A percentile compares a stretch with the other conserved stretches of the same genome.
These are phyloP conservation scores for Xylariaceae sp. DNA, from an alignment of 2,329 filamentous ascomycete species.

Conservation along the genomic window DNA sequence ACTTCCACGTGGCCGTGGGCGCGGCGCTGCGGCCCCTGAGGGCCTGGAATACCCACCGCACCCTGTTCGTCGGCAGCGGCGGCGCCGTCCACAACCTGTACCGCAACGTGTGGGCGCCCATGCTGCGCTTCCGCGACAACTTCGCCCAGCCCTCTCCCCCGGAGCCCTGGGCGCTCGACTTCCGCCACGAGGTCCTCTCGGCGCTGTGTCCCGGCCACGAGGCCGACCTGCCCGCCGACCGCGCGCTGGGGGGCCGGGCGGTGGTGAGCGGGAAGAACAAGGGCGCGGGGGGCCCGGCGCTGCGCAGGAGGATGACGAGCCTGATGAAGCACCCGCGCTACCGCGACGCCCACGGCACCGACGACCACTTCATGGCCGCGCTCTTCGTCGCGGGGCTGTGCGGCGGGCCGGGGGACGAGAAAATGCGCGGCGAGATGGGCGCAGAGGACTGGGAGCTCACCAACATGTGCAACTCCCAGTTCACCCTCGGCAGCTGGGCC, in stretches of 20 bases:
- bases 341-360: conserved; percentile 59
- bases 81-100: conserved; percentile 66
- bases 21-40: conserved; percentile 48
- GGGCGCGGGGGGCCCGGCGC: conserved; percentile 37
- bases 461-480: conserved; percentile 58
- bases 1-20: conserved; percentile 46
- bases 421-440: conserved; percentile 32
- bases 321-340: conserved; percentile 62
- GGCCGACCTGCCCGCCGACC: conserved; percentile 4
- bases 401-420: conserved; percentile 40
- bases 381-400: conserved; percentile 54
- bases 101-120: conserved; percentile 57
- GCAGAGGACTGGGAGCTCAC: conserved; percentile 61
- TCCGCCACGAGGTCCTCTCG: conserved; percentile 58
- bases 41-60: conserved; percentile 34
- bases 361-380: conserved; percentile 62
- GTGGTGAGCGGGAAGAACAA: no score
- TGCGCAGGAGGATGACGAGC: conserved; percentile 48
- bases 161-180: conserved; percentile 54
- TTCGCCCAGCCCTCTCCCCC: conserved; percentile 53
- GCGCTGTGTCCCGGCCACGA: conserved; percentile 40
- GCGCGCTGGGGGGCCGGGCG: no score
- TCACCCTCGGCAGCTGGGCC: conserved; percentile 39
- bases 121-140: conserved; percentile 56
- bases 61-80: conserved; percentile 49